phyloP scores from a whole-genome alignment of 768 basidiomycete species.

The Galerina marginata region DNA sequence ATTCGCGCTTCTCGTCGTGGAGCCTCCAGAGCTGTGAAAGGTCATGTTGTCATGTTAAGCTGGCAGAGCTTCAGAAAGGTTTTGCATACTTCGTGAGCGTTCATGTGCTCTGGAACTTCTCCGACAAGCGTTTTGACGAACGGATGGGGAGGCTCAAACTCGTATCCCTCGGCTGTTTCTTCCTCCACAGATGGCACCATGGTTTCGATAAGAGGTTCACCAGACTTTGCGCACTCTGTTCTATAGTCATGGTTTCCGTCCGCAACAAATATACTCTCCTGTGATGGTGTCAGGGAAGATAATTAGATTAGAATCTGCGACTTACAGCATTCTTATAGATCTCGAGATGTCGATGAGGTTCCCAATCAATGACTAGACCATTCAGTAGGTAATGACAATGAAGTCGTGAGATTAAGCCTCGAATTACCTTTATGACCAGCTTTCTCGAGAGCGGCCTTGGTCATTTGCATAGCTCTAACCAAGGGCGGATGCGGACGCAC shows the following conservation, averaged over 20 bases:
- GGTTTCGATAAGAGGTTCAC: constrained; percentile 63
- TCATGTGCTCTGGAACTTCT: constrained; percentile 39
- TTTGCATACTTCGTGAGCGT: constrained; percentile 45
- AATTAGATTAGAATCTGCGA: neutral
- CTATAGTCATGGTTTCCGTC: constrained; percentile 58
- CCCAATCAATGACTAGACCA: constrained; percentile 67
- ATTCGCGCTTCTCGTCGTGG: constrained; percentile 53
- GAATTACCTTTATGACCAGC: constrained; percentile 53
- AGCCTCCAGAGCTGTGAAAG: constrained; percentile 66
- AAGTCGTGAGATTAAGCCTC: constrained; percentile 5
- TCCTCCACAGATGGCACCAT: constrained; percentile 47
- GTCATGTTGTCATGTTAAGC: constrained; percentile 20
- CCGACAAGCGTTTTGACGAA: constrained; percentile 52
- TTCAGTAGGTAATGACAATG: neutral
- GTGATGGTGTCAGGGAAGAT: neutral
- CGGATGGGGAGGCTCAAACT: constrained; percentile 36
- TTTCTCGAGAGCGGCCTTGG: constrained; percentile 47
- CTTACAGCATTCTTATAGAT: constrained; percentile 50
- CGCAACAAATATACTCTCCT: constrained; percentile 56
- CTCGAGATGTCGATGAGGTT: constrained; percentile 56
- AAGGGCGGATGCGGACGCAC: constrained; percentile 58
- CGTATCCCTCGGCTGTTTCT: constrained; percentile 23
- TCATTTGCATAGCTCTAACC: constrained; percentile 53
- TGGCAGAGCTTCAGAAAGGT: neutral
- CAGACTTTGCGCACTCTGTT: constrained; percentile 46